phyloP scores from a whole-genome alignment of 768 basidiomycete species.

The Cystobasidium ongulense region DNA sequence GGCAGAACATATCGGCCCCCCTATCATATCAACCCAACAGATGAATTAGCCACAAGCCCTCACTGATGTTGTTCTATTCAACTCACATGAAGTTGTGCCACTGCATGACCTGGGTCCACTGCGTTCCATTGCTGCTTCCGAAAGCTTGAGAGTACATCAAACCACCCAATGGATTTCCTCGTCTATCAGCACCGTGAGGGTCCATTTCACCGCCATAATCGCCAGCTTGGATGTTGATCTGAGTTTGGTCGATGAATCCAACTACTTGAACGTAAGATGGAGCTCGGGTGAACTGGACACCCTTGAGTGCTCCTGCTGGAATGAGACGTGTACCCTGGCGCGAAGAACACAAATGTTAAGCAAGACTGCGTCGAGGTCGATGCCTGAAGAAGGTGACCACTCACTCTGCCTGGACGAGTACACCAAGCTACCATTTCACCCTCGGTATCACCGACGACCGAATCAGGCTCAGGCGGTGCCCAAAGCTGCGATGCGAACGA shows the following conservation, averaged over 20 bases:
- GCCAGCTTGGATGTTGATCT: constrained; percentile 57
- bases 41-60: not conserved
- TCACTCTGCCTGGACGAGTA: constrained; percentile 49
- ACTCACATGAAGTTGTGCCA: constrained; percentile 51
- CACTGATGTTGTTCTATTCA: not conserved
- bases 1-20: constrained; percentile 44
- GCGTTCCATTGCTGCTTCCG: constrained; percentile 44
- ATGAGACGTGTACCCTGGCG: constrained; percentile 48
- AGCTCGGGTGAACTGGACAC: constrained; percentile 41
- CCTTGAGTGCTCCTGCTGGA: constrained; percentile 38
- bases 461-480: constrained; percentile 33
- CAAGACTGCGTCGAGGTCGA: constrained; percentile 17
- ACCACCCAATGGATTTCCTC: constrained; percentile 55
- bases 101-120: constrained; percentile 54
- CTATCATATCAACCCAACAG: not conserved
- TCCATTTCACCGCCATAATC: constrained; percentile 64
- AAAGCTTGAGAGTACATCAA: constrained; percentile 54
- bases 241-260: constrained; percentile 53
- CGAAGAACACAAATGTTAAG: constrained; percentile 44
- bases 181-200: constrained; percentile 54
- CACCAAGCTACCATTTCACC: constrained; percentile 64
- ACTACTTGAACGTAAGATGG: constrained; percentile 47
- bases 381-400: not conserved
- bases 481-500: constrained; percentile 11
- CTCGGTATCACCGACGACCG: constrained; percentile 56